Conservation (phyloP, 225 moss, liverwort and hornwort species). For the Marchantia paleacea region DNA sequence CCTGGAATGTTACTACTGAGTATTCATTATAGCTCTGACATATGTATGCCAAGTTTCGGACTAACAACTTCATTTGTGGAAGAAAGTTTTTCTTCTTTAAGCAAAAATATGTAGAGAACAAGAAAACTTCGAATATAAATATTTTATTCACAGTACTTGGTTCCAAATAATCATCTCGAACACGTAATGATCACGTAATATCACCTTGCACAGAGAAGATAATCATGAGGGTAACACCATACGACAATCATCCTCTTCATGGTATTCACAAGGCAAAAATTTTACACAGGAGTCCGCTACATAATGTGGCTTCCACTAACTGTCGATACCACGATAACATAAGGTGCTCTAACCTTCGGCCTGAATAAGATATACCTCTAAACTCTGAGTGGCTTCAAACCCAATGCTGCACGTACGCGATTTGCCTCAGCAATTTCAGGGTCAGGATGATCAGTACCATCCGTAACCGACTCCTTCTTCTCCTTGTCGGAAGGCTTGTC, state of each 20-base stretch:
- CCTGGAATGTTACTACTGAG: too few relatives aligned
- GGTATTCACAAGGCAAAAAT: constrained; percentile 15
- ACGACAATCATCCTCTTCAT: background rate
- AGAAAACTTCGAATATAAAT: too few relatives aligned
- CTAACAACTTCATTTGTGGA: too few relatives aligned
- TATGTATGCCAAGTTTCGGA: too few relatives aligned
- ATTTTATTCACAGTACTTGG: too few relatives aligned
- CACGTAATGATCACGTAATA: too few relatives aligned
- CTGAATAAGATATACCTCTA: background rate
- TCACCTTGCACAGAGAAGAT: background rate
- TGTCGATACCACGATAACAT: too few relatives aligned
- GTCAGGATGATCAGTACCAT: constrained; percentile 92
- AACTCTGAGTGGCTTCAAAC: constrained; percentile 60
- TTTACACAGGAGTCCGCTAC: constrained; percentile 4
- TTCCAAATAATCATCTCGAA: too few relatives aligned
- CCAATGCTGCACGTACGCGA: constrained; percentile 77
- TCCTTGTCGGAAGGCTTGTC: constrained; percentile 50
- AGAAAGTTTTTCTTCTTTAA: too few relatives aligned
- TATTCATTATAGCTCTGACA: too few relatives aligned
- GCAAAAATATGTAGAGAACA: too few relatives aligned
- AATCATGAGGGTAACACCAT: too few relatives aligned
- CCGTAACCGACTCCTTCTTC: constrained; percentile 69
- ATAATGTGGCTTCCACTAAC: background rate
- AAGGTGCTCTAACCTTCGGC: background rate
- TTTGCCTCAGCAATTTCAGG: constrained; percentile 95